Evolutionary conservation across 140 eudicot species (phyloP).

Genomic region (Ambrosia hybrid): DNA sequence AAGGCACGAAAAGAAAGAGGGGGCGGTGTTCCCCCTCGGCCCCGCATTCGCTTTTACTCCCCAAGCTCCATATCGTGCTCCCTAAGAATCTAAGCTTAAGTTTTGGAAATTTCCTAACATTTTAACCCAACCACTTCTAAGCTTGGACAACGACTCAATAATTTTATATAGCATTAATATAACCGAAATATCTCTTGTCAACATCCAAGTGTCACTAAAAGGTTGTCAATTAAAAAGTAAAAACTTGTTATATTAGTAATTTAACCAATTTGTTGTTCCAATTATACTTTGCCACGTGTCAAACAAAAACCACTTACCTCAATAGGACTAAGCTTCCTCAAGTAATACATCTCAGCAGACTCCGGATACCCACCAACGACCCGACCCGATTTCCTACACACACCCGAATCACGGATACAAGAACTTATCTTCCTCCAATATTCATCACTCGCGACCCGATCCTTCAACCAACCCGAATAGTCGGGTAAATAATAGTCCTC

Average conservation of each 20-base stretch:
- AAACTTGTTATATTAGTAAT: neutral
- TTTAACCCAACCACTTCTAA: neutral
- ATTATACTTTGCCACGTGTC: neutral
- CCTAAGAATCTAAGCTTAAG: neutral
- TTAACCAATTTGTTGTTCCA: neutral
- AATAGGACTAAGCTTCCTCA: constrained; percentile 58
- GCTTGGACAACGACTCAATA: neutral
- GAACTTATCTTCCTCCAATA: constrained; percentile 73
- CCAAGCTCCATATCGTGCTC: too few species aligned
- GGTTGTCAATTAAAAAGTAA: neutral
- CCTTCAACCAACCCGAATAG: constrained; percentile 87
- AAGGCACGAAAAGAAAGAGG: too few species aligned
- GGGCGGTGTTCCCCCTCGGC: too few species aligned
- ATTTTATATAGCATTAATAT: neutral
- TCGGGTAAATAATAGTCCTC: constrained; percentile 65
- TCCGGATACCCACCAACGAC: constrained; percentile 55
- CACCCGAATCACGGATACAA: constrained; percentile 65
- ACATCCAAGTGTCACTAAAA: constrained; percentile 5
- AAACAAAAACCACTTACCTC: constrained; percentile 45
- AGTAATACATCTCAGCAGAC: constrained; percentile 50
- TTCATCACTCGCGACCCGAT: constrained; percentile 56
- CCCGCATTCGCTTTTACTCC: too few species aligned
- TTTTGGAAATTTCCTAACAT: neutral
- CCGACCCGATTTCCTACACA: constrained; percentile 54
- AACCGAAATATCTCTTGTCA: constrained; percentile 5